A percentile compares a stretch with the other conserved stretches of the same genome.
Conservation (phyloP, 805 yeast species). For the Starmerella ratchasimensis region DNA sequence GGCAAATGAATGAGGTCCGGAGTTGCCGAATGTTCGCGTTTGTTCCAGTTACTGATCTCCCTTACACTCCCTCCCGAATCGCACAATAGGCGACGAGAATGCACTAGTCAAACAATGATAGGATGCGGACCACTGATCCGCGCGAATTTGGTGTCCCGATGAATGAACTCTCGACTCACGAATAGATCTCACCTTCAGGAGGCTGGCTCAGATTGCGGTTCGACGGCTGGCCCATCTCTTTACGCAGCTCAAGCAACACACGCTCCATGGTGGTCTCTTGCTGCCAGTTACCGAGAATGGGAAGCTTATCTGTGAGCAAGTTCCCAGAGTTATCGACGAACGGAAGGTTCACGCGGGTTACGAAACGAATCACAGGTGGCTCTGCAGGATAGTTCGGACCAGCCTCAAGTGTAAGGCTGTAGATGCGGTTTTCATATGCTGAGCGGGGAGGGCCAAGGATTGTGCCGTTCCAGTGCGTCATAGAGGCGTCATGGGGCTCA, state of each 20-base stretch:
- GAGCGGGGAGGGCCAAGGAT: constrained; percentile 93
- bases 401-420: constrained; percentile 67
- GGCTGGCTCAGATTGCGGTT: constrained; percentile 87
- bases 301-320: constrained; percentile 40
- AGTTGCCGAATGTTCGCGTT: too few relatives aligned
- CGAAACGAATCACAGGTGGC: constrained; percentile 74
- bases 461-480: constrained; percentile 97
- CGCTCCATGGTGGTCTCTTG: constrained; percentile 87
- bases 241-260: constrained; percentile 69
- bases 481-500: constrained; percentile 77
- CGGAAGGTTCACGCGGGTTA: constrained; percentile 77
- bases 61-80: too few relatives aligned
- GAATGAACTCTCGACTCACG: not conserved
- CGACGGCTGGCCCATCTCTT: constrained; percentile 67
- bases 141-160: too few relatives aligned
- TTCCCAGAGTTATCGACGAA: constrained; percentile 64
- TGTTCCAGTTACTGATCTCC: too few relatives aligned
- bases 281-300: constrained; percentile 71
- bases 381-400: constrained; percentile 74
- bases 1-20: too few relatives aligned
- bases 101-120: too few relatives aligned
- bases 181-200: constrained; percentile 64
- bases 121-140: too few relatives aligned
- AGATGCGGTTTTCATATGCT: constrained; percentile 83
- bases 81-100: too few relatives aligned